Percentiles rank a stretch among this genome's conserved stretches.
These are phyloP conservation scores for Neurospora sp. DNA, from an alignment of 495 filamentous ascomycete genomes.

Conservation along the genomic window DNA sequence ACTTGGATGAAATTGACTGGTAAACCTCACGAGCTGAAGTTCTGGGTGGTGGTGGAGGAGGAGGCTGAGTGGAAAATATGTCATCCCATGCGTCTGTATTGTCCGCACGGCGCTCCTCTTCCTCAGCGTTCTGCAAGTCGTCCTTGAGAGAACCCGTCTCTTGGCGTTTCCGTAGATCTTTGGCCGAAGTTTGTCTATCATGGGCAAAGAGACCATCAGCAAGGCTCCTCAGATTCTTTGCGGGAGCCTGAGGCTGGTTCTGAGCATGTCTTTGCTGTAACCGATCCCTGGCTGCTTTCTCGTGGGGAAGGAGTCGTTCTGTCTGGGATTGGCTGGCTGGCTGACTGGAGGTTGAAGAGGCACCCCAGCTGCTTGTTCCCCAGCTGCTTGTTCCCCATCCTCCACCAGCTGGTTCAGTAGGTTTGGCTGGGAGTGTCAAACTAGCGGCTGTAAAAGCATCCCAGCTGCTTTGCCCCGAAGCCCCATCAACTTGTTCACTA, in stretches of 20 bases:
- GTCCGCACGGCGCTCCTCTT: neutral
- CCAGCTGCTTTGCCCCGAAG: neutral
- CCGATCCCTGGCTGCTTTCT: neutral
- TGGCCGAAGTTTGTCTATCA: neutral
- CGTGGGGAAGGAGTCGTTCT: neutral
- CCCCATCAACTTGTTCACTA: neutral
- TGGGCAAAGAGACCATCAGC: neutral
- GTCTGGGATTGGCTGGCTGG: neutral
- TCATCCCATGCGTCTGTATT: neutral
- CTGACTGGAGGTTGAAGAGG: neutral
- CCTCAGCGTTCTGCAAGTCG: neutral
- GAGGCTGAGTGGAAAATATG: neutral
- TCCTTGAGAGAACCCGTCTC: neutral
- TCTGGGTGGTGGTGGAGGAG: neutral
- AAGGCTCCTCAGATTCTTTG: neutral
- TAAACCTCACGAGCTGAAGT: neutral
- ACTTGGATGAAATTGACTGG: neutral
- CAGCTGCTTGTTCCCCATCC: neutral
- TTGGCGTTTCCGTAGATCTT: neutral
- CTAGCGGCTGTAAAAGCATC: neutral
- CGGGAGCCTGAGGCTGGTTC: neutral
- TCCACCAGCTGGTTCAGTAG: neutral
- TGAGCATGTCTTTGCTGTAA: neutral
- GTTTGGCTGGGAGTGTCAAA: neutral
- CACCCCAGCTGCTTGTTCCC: neutral